A percentile compares a stretch with the other conserved stretches of the same genome.
Conservation (phyloP, 345 rosid species). For the Gossypium turneri region DNA sequence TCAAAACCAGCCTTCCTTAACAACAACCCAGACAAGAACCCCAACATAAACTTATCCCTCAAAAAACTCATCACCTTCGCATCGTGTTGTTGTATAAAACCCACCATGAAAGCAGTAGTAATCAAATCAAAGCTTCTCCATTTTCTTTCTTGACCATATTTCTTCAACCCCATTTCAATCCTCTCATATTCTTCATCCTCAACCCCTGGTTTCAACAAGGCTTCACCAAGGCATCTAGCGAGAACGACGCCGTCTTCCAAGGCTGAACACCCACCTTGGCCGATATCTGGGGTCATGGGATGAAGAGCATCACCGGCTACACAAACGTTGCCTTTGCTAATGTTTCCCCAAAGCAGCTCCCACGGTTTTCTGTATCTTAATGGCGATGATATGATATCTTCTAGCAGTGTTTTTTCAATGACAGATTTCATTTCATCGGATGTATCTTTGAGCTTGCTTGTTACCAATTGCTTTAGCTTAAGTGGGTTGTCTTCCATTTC, state of each 20-base stretch:
- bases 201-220: conserved; percentile 12
- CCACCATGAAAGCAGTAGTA: conserved; percentile 30
- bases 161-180: conserved; percentile 29
- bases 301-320: conserved; percentile 58
- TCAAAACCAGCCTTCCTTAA: conserved; percentile 26
- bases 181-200: conserved; percentile 5
- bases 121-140: conserved; percentile 46
- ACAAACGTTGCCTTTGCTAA: conserved; percentile 26
- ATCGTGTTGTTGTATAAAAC: conserved; percentile 25
- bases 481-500: background rate
- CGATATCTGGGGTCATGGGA: conserved; percentile 50
- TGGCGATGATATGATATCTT: background rate
- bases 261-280: conserved; percentile 41
- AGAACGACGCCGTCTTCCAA: conserved; percentile 41
- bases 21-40: conserved; percentile 14
- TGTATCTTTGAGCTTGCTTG: background rate
- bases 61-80: conserved; percentile 24
- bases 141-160: conserved; percentile 37
- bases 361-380: conserved; percentile 6
- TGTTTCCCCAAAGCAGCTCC: conserved; percentile 13
- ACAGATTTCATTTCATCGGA: background rate
- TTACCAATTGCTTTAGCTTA: background rate
- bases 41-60: conserved; percentile 21
- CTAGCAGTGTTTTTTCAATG: background rate
- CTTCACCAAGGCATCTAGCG: conserved; percentile 41